Base-by-base conservation (phyloP, 495 filamentous ascomycete species). In the Hypoxylon lienhwacheense region DNA sequence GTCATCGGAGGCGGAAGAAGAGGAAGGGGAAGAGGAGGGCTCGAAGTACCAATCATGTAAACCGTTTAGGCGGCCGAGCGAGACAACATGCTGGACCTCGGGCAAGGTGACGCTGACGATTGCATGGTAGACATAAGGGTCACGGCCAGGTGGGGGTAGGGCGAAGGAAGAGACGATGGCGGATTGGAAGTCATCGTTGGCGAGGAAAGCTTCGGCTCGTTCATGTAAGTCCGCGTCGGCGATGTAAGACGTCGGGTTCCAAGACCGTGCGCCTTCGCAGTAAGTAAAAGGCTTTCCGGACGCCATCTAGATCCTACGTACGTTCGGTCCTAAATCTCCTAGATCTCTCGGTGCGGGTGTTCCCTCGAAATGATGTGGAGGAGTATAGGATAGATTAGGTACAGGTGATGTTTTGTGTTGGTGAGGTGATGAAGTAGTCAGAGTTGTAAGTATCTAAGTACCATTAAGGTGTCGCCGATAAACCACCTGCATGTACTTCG, bases 91-190 rank as follows among this genome's bases (percentile, higher is more conserved):
- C 64, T 85, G 82, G 1, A 79, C 81, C 55, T 83, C 72, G 12
- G 70, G 54, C 2, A 85, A 72, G 66, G 56, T 69, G 33, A 76
- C 66, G 53, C 70, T 77, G 10, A 75, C 71, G 24, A 75, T 77
- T 22, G 81, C 83, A 47, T 79, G 75, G 67, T 86, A 87, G 26
- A 77, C 70, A 62, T 83, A 85, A 31, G 53, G 54, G 57, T 85
- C 81, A 29, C 50, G 57, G 6, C 16, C 19, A 24, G 69, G 53
- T 10, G 63, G 42, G 2, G 69, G 61, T 1, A 86, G 66, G 5
- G 62, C 53, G 66, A 87, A 85, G 28, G 77, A 75, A n/a, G 66
- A 48, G 39, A 67, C 51, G 40, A 85, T 78, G 47, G 78, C 77
- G 34, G 65, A 56, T 20, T 65, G 64, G 41, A 85, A 68, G 62